Conservation (phyloP, 176 grass and related monocot genomes). For the Raddia distichophylla region DNA sequence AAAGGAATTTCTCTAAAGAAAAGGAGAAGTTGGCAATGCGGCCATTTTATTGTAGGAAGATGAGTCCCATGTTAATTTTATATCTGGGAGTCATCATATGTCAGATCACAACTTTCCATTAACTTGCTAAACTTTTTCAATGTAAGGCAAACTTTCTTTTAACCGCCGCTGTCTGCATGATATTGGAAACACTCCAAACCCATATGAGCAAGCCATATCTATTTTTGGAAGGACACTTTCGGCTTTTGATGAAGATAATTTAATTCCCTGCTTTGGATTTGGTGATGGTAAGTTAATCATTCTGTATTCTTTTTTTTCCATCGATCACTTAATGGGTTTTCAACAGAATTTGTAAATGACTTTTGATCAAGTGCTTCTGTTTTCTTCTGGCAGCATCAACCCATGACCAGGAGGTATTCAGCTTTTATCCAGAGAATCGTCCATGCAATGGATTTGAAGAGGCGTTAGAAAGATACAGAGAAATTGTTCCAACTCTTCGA, state of each 20-base stretch:
- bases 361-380: constrained; percentile 26
- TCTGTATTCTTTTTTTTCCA: background rate
- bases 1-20: constrained; percentile 14
- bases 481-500: constrained; percentile 89
- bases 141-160: constrained; percentile 81
- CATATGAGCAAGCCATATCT: constrained; percentile 94
- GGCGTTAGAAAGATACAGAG: constrained; percentile 78
- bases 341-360: constrained; percentile 26
- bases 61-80: background rate
- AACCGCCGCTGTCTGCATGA: constrained; percentile 78
- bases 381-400: constrained; percentile 72
- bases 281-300: constrained; percentile 66
- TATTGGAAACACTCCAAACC: constrained; percentile 67
- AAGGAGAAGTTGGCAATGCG: background rate
- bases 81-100: background rate
- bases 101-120: constrained; percentile 4
- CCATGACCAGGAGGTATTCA: constrained; percentile 95
- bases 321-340: constrained; percentile 25
- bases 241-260: constrained; percentile 89
- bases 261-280: constrained; percentile 93
- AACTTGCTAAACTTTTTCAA: constrained; percentile 25
- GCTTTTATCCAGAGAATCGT: constrained; percentile 82
- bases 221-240: constrained; percentile 93
- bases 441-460: constrained; percentile 93
- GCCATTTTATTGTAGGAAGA: constrained; percentile 1